Evolutionary conservation across 257 asterid genomes (phyloP).

Genomic region (Hygrophila difformis): DNA sequence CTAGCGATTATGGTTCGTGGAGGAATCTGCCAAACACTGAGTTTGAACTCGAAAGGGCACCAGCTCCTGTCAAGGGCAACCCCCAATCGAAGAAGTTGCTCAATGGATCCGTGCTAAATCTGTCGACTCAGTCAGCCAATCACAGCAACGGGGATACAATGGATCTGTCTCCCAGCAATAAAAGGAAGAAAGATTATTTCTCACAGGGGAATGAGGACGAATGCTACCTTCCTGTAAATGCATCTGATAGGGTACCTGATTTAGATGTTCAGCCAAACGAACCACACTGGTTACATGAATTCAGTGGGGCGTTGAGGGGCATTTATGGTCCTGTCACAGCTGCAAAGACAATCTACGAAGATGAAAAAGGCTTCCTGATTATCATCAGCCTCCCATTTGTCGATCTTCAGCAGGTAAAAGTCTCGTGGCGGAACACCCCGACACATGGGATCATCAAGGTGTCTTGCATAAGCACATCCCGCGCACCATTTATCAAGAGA

Average conservation of each 20-base stretch:
- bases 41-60: constrained; percentile 47
- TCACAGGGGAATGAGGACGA: constrained; percentile 40
- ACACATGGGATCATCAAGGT: constrained; percentile 37
- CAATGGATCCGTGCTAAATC: constrained; percentile 50
- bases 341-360: constrained; percentile 65
- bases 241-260: constrained; percentile 30
- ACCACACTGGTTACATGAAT: constrained; percentile 54
- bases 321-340: constrained; percentile 65
- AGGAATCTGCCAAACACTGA: constrained; percentile 60
- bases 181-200: constrained; percentile 50
- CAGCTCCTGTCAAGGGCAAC: constrained; percentile 33
- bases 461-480: constrained; percentile 29
- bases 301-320: constrained; percentile 47
- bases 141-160: constrained; percentile 32
- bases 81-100: constrained; percentile 46
- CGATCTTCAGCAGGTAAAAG: constrained; percentile 59
- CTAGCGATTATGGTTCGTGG: constrained; percentile 58
- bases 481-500: constrained; percentile 32
- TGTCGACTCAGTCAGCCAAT: constrained; percentile 40
- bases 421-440: constrained; percentile 59
- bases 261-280: constrained; percentile 37
- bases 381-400: constrained; percentile 54
- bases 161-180: constrained; percentile 48
- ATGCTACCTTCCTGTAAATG: constrained; percentile 26
- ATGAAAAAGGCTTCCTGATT: constrained; percentile 60